Evolutionary conservation across 1,284 basidiomycete species (phyloP).

Genomic region (Fomitopsis pinicola): DNA sequence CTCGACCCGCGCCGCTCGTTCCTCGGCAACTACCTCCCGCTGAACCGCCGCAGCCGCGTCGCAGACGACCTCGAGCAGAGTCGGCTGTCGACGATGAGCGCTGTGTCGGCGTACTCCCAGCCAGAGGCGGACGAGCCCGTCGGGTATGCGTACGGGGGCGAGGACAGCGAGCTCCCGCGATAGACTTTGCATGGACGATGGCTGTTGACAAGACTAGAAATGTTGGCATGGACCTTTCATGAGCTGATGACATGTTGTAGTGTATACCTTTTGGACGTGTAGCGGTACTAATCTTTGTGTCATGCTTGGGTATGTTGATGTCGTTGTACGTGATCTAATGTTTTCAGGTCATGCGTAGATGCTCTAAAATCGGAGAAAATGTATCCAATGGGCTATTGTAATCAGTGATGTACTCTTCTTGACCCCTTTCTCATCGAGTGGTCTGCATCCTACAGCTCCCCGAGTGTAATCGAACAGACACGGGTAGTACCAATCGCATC

Average conservation of each 20-base stretch:
- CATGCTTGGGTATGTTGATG: background rate
- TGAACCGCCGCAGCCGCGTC: conserved; percentile 13
- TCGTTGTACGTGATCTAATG: background rate
- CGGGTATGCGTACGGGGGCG: conserved; percentile 18
- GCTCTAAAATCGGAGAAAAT: background rate
- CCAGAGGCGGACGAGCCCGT: conserved; percentile 17
- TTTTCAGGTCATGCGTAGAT: background rate
- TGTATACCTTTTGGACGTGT: conserved; percentile 1
- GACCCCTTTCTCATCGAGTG: too few relatives aligned
- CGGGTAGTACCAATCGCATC: too few relatives aligned
- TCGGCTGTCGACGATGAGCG: conserved; percentile 26
- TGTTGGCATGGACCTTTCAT: conserved; percentile 2
- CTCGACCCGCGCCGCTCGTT: conserved; percentile 20
- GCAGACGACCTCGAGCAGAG: conserved; percentile 21
- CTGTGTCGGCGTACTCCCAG: conserved; percentile 26
- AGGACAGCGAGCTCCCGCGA: conserved; percentile 7
- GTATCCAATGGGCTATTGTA: background rate
- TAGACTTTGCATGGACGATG: background rate
- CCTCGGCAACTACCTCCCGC: conserved; percentile 22
- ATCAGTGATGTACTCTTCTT: too few relatives aligned
- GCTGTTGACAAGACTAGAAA: background rate
- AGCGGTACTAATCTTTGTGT: conserved; percentile 1
- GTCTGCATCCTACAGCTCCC: too few relatives aligned
- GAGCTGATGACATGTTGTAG: conserved; percentile 2
- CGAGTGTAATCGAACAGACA: too few relatives aligned